These are phyloP conservation scores for Ascochyta koolunga DNA, from an alignment of 2,329 filamentous ascomycete species.

Conservation along the genomic window DNA sequence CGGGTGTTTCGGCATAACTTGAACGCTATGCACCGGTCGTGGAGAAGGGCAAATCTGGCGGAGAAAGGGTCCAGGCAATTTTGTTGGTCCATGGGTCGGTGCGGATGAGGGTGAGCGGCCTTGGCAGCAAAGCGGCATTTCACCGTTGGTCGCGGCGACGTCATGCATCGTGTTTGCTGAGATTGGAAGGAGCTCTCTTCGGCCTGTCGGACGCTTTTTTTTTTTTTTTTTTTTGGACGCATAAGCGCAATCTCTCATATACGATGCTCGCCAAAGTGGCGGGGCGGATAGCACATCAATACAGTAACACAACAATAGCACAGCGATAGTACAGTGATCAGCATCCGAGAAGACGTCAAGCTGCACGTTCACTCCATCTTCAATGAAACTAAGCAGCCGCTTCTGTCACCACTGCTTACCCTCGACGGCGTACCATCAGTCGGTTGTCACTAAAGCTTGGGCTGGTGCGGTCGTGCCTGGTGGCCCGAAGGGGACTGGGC, in stretches of 20 bases:
- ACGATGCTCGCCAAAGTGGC: constrained; percentile 5
- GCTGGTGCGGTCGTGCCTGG: constrained; percentile 11
- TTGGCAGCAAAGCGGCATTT: constrained; percentile 6
- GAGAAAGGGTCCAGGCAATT: not conserved
- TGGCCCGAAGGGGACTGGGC: constrained; percentile 4
- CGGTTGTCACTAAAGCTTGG: constrained; percentile 26
- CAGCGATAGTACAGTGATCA: constrained; percentile 8
- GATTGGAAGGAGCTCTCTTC: not conserved
- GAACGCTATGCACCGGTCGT: constrained; percentile 2
- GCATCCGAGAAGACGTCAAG: constrained; percentile 1
- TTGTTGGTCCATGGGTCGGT: not conserved
- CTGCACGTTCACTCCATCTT: constrained; percentile 4
- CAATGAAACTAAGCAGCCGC: constrained; percentile 3
- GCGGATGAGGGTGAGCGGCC: not conserved
- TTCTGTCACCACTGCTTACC: constrained; percentile 15
- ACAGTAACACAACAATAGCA: not conserved
- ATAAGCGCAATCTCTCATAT: constrained; percentile 9
- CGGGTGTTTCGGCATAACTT: constrained; percentile 34
- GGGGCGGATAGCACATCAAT: constrained; percentile 9
- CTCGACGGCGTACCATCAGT: constrained; percentile 5
- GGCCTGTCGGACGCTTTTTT: not conserved
- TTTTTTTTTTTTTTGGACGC: not conserved
- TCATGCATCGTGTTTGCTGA: constrained; percentile 8
- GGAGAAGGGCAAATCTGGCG: constrained; percentile 1
- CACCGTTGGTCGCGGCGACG: constrained; percentile 7